Evolutionary conservation across 441 rosid species (phyloP), one percentile per base, ranked within the genome.

Genomic region (Iberis amara): DNA sequence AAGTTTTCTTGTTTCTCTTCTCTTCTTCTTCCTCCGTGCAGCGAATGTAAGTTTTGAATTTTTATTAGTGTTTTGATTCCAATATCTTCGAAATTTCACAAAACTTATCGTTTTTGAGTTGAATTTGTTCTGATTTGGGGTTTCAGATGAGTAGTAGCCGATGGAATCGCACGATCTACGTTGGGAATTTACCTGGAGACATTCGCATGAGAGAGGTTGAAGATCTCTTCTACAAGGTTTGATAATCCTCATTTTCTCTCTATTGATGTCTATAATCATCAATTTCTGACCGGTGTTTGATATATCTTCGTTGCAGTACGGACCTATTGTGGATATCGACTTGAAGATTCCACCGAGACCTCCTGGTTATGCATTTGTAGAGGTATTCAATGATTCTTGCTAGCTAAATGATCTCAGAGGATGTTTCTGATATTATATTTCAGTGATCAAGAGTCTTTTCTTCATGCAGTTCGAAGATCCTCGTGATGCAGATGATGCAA

Each of bases 401-500:
- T 39, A 40, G 4, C 13, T 8, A 0, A 7, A 18, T 8, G 36
- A 4, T 13, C 10, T 35, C 10, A 18, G 7, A 1, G 8, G 31
- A 2, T 23, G 1, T 39, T 3, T 10, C 0, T 28, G 12, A 8
- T 8, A 1, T 4, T 11, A 5, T 3, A 1, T 37, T 37, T 39
- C 45, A 7, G 7, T 58, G 48, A 45, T 4, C 1, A 18, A 58
- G 11, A 6, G 47, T 32, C 6, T 41, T 54, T 68, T 62, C 5
- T 23, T 35, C 59, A 50, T 75, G 61, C 58, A 91, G 96, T 91
- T 80, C 68, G 91, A 83, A 69, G 95, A 91, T 73, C 70, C 78
- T 43, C 94, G 87, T 38, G 96, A 88, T 71, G 98, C 98, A 47
- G 95, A 88, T 54, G 95, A 91, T 74, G 98, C 98, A 13, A 78